Base-by-base conservation (phyloP, 371 early-diverging fungal genomes). In the Lichtheimia hyalospora region DNA sequence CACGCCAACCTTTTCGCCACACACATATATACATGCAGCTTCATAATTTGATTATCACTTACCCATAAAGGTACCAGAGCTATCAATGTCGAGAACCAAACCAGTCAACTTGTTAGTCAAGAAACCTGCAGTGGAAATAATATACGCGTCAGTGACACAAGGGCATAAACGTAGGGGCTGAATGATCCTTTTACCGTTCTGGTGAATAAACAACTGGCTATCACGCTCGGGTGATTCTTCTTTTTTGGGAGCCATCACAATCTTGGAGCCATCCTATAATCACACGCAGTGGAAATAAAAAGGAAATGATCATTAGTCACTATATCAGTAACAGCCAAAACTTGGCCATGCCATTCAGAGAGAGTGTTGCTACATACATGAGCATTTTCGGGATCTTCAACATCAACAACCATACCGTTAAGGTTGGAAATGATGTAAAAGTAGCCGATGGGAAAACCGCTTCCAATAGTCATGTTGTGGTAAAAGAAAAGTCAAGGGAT, bases 81-180 rank as follows among this genome's bases (percentile, higher is more conserved):
- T 63, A 28, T 71, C 69, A 42, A 74, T 64, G 24, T 74, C 74
- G 49, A 74, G 55, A 16, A 74, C 74, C 23, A 71, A 67, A 41
- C 71, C 74, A 7, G 60, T 64, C 20, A 43, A 23, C 46, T 74
- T 74, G 62, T 74, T 74, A 20, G 74, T 74, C 49, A 74, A 63
- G 40, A 71, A 71, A 46, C 76, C 76, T 75, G 56, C 6, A 23
- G 12, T 57, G n/a, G 27, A 6, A 34, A 34, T 34, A 34, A 34
- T 34, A 10, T 34, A 34, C 34, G 34, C 34, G 34, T 34, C 10
- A 34, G 34, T 34, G 34, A 34, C 34, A 34, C 34, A 34, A 34
- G 10, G 34, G 34, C 34, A 34, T 34, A 34, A 34, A 34, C 3
- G 34, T 8, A 34, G 34, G 34, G 10, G 34, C 34, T 5, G 34